Percentiles rank a stretch among this genome's conserved stretches.
These are phyloP conservation scores for Citrus maxima DNA, from an alignment of 345 rosid species.

Conservation along the genomic window DNA sequence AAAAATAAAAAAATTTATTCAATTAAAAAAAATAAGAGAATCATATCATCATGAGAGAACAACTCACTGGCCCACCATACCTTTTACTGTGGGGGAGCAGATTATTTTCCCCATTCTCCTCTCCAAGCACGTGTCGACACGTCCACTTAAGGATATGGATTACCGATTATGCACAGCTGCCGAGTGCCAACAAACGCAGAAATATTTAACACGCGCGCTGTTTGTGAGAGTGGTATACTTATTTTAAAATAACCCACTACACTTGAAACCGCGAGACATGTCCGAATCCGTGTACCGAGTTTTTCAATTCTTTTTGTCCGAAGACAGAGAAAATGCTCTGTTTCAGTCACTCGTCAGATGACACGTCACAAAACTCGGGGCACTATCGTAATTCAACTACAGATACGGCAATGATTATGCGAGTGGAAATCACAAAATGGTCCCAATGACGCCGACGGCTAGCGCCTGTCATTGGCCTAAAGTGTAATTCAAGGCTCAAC, in stretches of 20 bases:
- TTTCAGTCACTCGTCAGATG: not conserved
- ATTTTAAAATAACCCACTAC: not conserved
- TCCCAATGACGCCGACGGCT: slow-evolving; percentile 1
- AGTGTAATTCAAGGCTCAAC: not conserved
- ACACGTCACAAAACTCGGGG: not conserved
- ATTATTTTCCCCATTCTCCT: not conserved
- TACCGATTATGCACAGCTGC: too few species aligned
- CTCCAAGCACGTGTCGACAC: not conserved
- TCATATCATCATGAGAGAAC: not conserved
- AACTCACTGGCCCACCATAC: not conserved
- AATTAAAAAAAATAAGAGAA: not conserved
- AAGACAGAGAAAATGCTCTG: not conserved
- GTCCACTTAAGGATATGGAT: not conserved
- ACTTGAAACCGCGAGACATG: slow-evolving; percentile 3
- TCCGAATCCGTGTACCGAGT: slow-evolving; percentile 2
- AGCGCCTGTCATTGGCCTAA: slow-evolving; percentile 4
- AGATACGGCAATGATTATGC: not conserved
- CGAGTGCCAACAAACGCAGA: not conserved
- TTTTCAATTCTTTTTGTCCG: not conserved
- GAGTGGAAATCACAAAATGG: not conserved
- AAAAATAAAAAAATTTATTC: too few species aligned
- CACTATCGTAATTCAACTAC: not conserved
- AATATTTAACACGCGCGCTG: not conserved
- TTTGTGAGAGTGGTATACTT: not conserved
- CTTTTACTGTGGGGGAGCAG: not conserved